Conservation (phyloP, 202 grass and related monocot genomes). For the Schoenoplectus tabernaemontani region DNA sequence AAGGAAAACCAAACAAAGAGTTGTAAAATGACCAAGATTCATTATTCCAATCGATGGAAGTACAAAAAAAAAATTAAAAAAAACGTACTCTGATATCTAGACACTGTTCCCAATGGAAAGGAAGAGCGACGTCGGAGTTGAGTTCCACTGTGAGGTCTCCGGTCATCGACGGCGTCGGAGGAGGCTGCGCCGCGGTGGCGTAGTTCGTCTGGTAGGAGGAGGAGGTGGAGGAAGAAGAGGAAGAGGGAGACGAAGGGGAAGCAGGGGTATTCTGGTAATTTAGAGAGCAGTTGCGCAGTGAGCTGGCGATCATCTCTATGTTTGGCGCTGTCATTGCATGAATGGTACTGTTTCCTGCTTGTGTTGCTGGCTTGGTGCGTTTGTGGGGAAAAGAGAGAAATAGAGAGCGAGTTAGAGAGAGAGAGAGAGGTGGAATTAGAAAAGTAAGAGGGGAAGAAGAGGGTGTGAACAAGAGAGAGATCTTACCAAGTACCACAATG, state of each 20-base stretch:
- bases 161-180: slow-evolving; percentile 8
- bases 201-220: slow-evolving; percentile 25
- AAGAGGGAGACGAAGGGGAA: slow-evolving; percentile 10
- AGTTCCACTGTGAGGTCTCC: slow-evolving; percentile 69
- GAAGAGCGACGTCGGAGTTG: slow-evolving; percentile 79
- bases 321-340: slow-evolving; percentile 60
- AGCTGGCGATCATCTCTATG: slow-evolving; percentile 91
- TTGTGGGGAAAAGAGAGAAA: no score
- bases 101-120: slow-evolving; percentile 93
- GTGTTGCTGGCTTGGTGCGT: background rate
- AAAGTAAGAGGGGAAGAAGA: no score
- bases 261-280: slow-evolving; percentile 36
- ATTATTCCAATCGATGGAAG: background rate
- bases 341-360: background rate
- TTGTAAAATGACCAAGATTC: background rate
- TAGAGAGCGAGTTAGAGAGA: no score
- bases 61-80: no score
- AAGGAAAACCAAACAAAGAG: background rate
- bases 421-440: no score
- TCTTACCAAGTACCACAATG: no score
- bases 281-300: slow-evolving; percentile 74
- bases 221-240: slow-evolving; percentile 33
- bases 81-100: slow-evolving; percentile 87
- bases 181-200: background rate
- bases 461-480: no score